Conservation (phyloP, 2,329 filamentous ascomycete genomes). For the Lithohypha guttulata region DNA sequence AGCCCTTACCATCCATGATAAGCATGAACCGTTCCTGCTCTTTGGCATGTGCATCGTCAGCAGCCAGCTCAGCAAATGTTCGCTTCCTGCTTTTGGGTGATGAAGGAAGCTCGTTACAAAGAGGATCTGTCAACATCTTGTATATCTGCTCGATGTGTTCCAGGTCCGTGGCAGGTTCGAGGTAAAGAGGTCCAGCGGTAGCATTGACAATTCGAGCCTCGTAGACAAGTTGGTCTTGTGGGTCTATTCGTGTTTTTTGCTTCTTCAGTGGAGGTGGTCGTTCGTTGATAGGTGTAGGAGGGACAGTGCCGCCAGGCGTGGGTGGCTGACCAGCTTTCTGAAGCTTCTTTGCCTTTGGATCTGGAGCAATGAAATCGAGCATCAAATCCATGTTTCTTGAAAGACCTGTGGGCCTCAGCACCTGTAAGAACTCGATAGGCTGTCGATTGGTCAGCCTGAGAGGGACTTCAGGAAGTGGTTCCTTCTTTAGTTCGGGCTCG, state of each 20-base stretch:
- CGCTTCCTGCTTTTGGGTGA: slow-evolving; percentile 83
- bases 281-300: slow-evolving; percentile 50
- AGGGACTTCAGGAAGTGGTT: slow-evolving; percentile 13
- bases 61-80: slow-evolving; percentile 86
- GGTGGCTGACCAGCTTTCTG: slow-evolving; percentile 43
- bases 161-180: slow-evolving; percentile 62
- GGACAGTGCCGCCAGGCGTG: slow-evolving; percentile 52
- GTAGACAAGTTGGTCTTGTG: slow-evolving; percentile 58
- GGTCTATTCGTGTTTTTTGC: slow-evolving; percentile 69
- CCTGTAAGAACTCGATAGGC: slow-evolving; percentile 61
- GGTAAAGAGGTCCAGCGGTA: slow-evolving; percentile 61
- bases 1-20: slow-evolving; percentile 72
- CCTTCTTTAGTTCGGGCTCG: slow-evolving; percentile 10
- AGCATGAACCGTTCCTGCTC: slow-evolving; percentile 89
- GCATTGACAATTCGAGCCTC: slow-evolving; percentile 66
- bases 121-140: slow-evolving; percentile 61
- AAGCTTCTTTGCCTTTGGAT: slow-evolving; percentile 28
- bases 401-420: slow-evolving; percentile 73
- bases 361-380: slow-evolving; percentile 63
- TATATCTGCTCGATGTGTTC: slow-evolving; percentile 63
- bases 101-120: slow-evolving; percentile 65
- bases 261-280: slow-evolving; percentile 50
- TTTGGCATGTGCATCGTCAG: slow-evolving; percentile 83
- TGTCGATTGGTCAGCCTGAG: slow-evolving; percentile 25
- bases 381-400: slow-evolving; percentile 65